Evolutionary conservation across 2,329 filamentous ascomycete species (phyloP).

Genomic region (Xylaria sp.): DNA sequence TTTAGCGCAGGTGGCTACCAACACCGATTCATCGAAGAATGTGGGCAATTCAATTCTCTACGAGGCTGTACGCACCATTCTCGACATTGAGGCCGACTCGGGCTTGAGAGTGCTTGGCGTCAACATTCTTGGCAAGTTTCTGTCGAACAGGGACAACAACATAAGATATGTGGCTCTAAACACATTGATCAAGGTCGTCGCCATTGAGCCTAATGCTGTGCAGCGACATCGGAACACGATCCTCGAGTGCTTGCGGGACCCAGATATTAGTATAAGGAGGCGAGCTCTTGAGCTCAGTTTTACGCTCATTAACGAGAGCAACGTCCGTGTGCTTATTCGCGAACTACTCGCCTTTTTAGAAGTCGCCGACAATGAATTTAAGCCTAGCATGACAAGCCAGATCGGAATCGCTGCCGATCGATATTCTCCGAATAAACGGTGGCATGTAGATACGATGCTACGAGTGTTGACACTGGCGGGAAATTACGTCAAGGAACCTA

Average conservation of each 20-base stretch:
- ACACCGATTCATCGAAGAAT: slow-evolving; percentile 98
- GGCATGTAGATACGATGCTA: slow-evolving; percentile 98
- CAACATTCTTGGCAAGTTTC: slow-evolving; percentile 97
- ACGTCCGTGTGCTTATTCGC: slow-evolving; percentile 91
- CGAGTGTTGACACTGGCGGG: slow-evolving; percentile 92
- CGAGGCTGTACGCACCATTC: slow-evolving; percentile 94
- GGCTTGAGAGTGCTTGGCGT: slow-evolving; percentile 93
- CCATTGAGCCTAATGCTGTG: slow-evolving; percentile 96
- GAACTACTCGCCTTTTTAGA: slow-evolving; percentile 96
- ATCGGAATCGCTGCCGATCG: slow-evolving; percentile 97
- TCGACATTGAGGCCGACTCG: slow-evolving; percentile 98
- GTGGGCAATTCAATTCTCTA: slow-evolving; percentile 98
- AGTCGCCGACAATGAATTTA: slow-evolving; percentile 98
- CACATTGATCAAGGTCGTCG: slow-evolving; percentile 97
- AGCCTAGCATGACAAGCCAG: slow-evolving; percentile 97
- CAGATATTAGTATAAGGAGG: slow-evolving; percentile 96
- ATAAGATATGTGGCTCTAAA: slow-evolving; percentile 98
- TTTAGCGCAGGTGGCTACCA: slow-evolving; percentile 94
- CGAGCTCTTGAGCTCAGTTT: slow-evolving; percentile 98
- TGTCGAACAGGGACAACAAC: slow-evolving; percentile 99
- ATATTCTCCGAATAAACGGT: slow-evolving; percentile 95
- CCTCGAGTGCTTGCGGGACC: slow-evolving; percentile 92
- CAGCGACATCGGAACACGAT: slow-evolving; percentile 98
- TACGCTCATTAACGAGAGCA: slow-evolving; percentile 96
- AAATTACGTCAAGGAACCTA: slow-evolving; percentile 98